Percentiles rank a stretch among this genome's conserved stretches.
Evolutionary conservation across 371 early-diverging fungal genomes (phyloP).

Genomic region (Mucor lusitanicus): DNA sequence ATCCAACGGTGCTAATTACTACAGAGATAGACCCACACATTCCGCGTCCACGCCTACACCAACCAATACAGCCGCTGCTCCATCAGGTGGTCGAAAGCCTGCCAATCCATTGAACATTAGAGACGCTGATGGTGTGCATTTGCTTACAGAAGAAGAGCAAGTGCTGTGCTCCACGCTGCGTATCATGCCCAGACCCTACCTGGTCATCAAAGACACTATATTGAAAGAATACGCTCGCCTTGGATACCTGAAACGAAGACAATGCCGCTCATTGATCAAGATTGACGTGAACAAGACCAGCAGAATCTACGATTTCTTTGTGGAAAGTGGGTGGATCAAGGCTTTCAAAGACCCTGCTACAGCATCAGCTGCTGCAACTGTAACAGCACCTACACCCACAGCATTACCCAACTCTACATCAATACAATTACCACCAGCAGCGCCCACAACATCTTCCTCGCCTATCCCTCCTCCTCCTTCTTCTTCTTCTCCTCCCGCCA

Average conservation of each 20-base stretch:
- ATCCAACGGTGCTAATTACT: conserved; percentile 32
- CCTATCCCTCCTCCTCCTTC: not conserved
- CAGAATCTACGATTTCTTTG: conserved; percentile 88
- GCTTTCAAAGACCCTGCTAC: conserved; percentile 44
- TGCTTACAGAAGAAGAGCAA: conserved; percentile 80
- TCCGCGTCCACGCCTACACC: conserved; percentile 10
- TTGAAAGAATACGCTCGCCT: conserved; percentile 78
- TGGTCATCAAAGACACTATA: conserved; percentile 88
- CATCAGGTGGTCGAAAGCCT: conserved; percentile 51
- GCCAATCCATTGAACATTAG: conserved; percentile 78
- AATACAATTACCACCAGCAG: not conserved
- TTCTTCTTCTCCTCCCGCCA: not conserved
- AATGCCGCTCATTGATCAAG: conserved; percentile 80
- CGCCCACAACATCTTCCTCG: not conserved
- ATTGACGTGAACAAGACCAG: conserved; percentile 89
- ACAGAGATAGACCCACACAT: conserved; percentile 26
- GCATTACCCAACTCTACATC: not conserved
- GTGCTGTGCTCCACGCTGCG: conserved; percentile 81
- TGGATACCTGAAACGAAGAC: conserved; percentile 73
- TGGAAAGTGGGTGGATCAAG: conserved; percentile 88
- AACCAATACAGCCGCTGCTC: conserved; percentile 28
- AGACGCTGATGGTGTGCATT: conserved; percentile 83
- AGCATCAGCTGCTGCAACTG: not conserved
- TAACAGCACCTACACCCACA: conserved; percentile 1
- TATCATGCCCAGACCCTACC: conserved; percentile 83